Evolutionary conservation across 2,329 filamentous ascomycete species (phyloP), one percentile per base, ranked within the genome.

Genomic region (Hypoxylon sp.): DNA sequence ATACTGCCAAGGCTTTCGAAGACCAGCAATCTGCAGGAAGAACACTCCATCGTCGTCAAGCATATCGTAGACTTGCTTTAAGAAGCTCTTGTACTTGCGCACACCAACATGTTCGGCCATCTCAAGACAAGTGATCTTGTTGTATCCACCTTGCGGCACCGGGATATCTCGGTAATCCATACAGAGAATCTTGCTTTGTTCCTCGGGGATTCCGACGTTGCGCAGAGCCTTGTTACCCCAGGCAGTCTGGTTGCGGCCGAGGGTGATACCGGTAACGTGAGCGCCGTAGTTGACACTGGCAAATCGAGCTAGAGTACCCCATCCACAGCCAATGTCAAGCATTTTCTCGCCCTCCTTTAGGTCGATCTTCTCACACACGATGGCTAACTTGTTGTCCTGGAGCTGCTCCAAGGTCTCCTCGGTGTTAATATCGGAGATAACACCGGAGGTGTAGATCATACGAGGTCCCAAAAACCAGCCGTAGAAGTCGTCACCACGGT

Each of bases 71-170:
- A 97, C 92, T 84, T 98, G 95, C 76, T 86, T 89, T 76, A 95
- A 84, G 86, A 99, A 98, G 70, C 84, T 83, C 66, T 85, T 84
- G 78, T 98, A 92, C 83, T 97, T 92, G 73, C 94, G 92, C 68
- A 98, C 92, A 84, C 96, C 96, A 75, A 98, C 96, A 84, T 99
- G 96, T 86, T 98, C 96, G 61, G 94, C 95, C 96, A 98, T 98
- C 83, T 99, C 96, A 61, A 98, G 90, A 82, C 94, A 97, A 75
- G 95, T 97, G 78, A 98, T 98, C 85, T 97, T 97, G 83, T 97
- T 90, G 86, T 95, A 98, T 66, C 88, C 86, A 71, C 91, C 91
- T 75, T 91, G 83, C 20, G 93, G 91, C 20, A 92, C 88, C 30
- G 94, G 93, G 73, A 96, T 95, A 78, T 98, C 96, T 78, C 96